A percentile compares a stretch with the other conserved stretches of the same genome.
Conservation (phyloP, 306 rosid genomes). For the Quercus ilex region DNA sequence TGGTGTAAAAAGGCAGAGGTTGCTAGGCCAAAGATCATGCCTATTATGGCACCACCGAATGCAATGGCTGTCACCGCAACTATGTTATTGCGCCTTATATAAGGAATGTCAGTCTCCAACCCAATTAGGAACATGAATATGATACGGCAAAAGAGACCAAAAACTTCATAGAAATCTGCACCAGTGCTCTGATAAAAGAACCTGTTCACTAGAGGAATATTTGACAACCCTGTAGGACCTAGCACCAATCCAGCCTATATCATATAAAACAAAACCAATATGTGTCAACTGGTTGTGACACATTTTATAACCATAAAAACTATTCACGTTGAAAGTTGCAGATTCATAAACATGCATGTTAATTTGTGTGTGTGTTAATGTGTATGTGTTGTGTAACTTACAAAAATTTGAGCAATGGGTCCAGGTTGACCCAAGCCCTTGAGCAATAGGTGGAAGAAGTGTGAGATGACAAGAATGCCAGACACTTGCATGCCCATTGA, state of each 20-base stretch:
- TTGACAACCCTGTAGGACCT: constrained; percentile 73
- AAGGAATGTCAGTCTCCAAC: constrained; percentile 57
- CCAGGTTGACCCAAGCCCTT: constrained; percentile 85
- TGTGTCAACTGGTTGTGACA: neutral
- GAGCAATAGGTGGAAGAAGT: constrained; percentile 73
- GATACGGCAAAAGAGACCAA: constrained; percentile 79
- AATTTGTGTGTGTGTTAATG: too few species aligned
- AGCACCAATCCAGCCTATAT: constrained; percentile 83
- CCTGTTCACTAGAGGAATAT: constrained; percentile 26
- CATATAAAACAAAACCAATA: neutral
- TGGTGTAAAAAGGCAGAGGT: constrained; percentile 54
- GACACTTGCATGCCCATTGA: constrained; percentile 90
- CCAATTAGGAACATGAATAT: constrained; percentile 83
- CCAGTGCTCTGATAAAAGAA: constrained; percentile 62
- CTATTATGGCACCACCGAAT: constrained; percentile 46
- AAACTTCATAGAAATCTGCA: constrained; percentile 74
- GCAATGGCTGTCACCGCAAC: constrained; percentile 43
- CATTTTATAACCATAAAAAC: neutral
- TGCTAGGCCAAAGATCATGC: constrained; percentile 43
- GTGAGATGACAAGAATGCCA: constrained; percentile 87
- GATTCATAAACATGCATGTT: neutral
- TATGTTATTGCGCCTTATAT: constrained; percentile 28
- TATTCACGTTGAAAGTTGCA: neutral
- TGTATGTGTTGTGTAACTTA: neutral
- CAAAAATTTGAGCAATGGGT: constrained; percentile 81